Base-by-base conservation (phyloP, 805 yeast genomes). In the Metschnikowia baotianmanensis region DNA sequence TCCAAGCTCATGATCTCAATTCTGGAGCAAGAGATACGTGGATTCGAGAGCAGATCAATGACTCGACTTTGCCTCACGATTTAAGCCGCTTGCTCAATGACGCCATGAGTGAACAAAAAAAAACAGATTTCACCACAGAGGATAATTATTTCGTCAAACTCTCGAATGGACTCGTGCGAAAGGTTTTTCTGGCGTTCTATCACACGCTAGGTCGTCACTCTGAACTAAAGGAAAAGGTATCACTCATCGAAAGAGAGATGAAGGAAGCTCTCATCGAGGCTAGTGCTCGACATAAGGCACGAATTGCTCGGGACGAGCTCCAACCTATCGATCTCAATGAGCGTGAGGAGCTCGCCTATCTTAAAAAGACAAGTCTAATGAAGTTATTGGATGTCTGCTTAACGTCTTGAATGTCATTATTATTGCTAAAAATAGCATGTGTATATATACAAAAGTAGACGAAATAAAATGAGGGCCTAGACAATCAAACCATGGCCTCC, bases 401-500 rank as follows among this genome's bases (percentile, higher is more conserved):
- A 13, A n/a, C 28, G 4, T 16, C 31, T 3, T 26, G 23, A 19
- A 23, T 22, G 12, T 17, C 29, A 25, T 17, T 7, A 20, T 18
- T 11, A 17, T 22, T 16, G 7, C 12, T 3, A 10, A 29, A 23
- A 17, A 18, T 22, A 7, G 6, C 13, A 17, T 7, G 11, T 40
- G 33, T 40, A 40, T 31, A 34, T 26, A 36, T 28, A 32, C 18
- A 16, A 5, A 17, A 22, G 13, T 27, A 13, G 27, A 21, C n/a
- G 10, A 12, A 12, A 25, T 17, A 13, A 17, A 7, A n/a, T n/a
- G n/a, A n/a, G n/a, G n/a, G n/a, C n/a, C n/a, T n/a, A n/a, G n/a
- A n/a, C 26, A 6, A 9, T 42, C 35, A 51, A 2, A 47, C 55
- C 55, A 51, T 47, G 18, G 43, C 53, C 28, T 51, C 55, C 28